Evolutionary conservation across 768 basidiomycete genomes (phyloP), one percentile per base, ranked within the genome.

Genomic region (Lactarius quietus): DNA sequence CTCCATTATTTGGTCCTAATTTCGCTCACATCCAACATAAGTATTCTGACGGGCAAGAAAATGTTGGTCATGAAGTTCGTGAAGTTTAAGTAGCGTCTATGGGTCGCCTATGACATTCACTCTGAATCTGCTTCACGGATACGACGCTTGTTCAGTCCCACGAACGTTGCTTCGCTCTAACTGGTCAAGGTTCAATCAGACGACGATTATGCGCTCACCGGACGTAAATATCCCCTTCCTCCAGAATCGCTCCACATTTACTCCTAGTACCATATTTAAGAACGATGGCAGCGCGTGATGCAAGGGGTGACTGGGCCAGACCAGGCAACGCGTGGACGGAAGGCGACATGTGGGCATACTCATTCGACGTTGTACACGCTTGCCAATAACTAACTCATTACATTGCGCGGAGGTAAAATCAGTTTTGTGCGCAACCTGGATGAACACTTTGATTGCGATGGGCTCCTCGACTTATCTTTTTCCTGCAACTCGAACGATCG

Each of bases 311-410:
- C 14, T 92, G 87, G 87, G 90, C 90, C 4, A 89, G 92, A 10
- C 68, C 70, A 36, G 80, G 84, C 65, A 79, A 75, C 15, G 92
- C 92, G 0, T 94, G 90, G 88, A 93, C 92, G 1, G 92, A 94
- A 74, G 92, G 91, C 39, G 86, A 87, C 70, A 82, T 82, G 72
- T 87, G 86, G 86, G 87, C 87, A 9, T 93, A 93, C 73, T 87
- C 88, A 3, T 88, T 91, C 68, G 87, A 89, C 52, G 88, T 90
- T 7, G 83, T 90, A 20, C 90, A 92, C 59, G 85, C 90, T 64
- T 73, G 90, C 3, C 80, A 84, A 5, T 83, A 78, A 12, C n/a
- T n/a, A n/a, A n/a, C 76, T 93, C 18, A 85, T 91, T 23, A 75
- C 81, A 60, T 77, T 77, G 58, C 82, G 86, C 61, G 90, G 92